Conservation (phyloP, 768 basidiomycete species). For the Epithele typhae region DNA sequence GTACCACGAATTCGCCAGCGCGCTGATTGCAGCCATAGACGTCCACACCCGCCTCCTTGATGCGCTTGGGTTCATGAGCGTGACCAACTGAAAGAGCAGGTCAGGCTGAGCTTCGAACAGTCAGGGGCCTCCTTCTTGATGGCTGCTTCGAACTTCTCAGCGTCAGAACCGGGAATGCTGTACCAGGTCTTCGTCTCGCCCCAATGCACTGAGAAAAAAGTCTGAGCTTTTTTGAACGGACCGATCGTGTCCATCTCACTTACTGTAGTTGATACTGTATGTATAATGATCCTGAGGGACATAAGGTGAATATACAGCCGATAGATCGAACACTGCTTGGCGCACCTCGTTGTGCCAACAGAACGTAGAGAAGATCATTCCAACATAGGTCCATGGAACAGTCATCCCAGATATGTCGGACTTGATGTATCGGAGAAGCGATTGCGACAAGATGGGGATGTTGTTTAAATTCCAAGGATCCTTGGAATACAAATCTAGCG, state of each 20-base stretch:
- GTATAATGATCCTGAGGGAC: conserved; percentile 87
- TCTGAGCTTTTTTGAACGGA: no score
- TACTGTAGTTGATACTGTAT: conserved; percentile 92
- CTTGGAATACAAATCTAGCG: conserved; percentile 77
- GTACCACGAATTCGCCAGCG: conserved; percentile 98
- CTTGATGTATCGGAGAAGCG: conserved; percentile 94
- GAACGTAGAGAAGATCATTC: conserved; percentile 98
- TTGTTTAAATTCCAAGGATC: conserved; percentile 99
- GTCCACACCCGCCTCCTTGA: conserved; percentile 84
- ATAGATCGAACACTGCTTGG: conserved; percentile 6
- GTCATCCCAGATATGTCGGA: conserved; percentile 99
- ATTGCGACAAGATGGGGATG: conserved; percentile 89
- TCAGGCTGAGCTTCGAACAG: conserved; percentile 97
- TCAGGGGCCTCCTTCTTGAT: conserved; percentile 95
- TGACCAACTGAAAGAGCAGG: conserved; percentile 95
- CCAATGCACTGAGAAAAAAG: conserved; percentile 92
- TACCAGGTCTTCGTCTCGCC: conserved; percentile 99
- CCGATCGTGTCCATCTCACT: conserved; percentile 28
- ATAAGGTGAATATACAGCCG: conserved; percentile 17
- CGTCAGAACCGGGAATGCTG: conserved; percentile 93
- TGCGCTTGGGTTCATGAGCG: conserved; percentile 91
- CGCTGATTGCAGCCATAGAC: conserved; percentile 95
- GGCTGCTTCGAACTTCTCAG: conserved; percentile 93
- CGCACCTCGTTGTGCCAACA: conserved; percentile 98
- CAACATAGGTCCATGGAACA: conserved; percentile 98